Base-by-base conservation (phyloP, 176 grass and related monocot genomes). In the Aechmea fasciata region DNA sequence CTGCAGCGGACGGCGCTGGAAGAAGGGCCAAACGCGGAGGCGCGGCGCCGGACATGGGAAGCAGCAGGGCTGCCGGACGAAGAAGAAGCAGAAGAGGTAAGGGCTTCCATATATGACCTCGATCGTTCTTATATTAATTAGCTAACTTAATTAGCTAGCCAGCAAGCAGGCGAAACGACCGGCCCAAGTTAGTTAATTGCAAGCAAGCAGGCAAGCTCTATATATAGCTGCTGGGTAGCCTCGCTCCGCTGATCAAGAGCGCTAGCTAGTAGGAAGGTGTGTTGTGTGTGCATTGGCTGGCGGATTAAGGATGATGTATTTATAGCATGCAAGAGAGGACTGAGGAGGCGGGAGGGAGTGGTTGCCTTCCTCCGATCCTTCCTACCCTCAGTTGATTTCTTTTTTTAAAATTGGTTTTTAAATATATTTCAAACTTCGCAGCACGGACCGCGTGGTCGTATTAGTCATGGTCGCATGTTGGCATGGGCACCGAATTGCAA, bases 21-120 rank as follows among this genome's bases (percentile, higher is more conserved):
- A 63, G 63, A 68, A 55, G 63, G 65, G 48, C 75, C 11, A 78
- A 75, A 20, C 78, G 71, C 4, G 75, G 66, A 63, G 85, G 85
- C 33, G 50, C 47, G 3, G 14, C 48, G 67, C 74, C 75, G 50
- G 79, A 72, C 62, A 85, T 48, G 25, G 18, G 47, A 47, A 70
- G 47, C 9, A 47, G 50, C 68, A 50, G 52, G 41, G 68, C 47
- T 5, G 33, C 33, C 33, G 33, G 33, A 41, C 5, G 33, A 41
- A 41, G 33, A 14, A 70, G 22, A 23, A 23, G 7, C 22, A 49
- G 48, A 19, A 50, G 47, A 51, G 33, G 68, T 12, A 49, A 70
- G 68, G 51, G 68, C 68, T 70, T 52, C 47, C 68, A 70, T n/a
- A n/a, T n/a, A n/a, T 70, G 48, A 19, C 3, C 51, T 70, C 15